Evolutionary conservation across 805 yeast genomes (phyloP), one percentile per base, ranked within the genome.

Genomic region (Schwanniomyces sp.): DNA sequence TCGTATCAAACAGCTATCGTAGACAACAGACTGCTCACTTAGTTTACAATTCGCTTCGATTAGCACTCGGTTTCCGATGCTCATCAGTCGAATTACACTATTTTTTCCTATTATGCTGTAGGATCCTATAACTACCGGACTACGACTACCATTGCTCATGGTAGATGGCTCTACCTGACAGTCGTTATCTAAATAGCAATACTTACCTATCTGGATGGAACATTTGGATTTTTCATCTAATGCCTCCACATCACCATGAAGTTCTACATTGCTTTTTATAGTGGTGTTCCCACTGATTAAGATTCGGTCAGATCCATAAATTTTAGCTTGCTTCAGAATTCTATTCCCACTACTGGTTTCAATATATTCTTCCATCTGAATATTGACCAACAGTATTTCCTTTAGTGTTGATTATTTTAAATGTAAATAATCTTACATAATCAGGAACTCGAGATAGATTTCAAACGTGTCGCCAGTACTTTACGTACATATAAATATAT

Each of bases 281-380:
- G 81, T 74, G 25, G 79, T 62, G 53, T 76, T 66, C 0, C 83
- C 84, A 11, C 69, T 66, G 17, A 82, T 70, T 27, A 70, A 58
- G 12, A 82, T 78, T 21, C 63, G 61, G 7, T 69, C 62, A 0
- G 81, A 61, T 2, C 79, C 80, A 2, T 57, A 57, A 39, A 81
- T 70, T n/a, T 47, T 39, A 2, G 84, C 78, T 2, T 56, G 49
- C 44, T 64, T 66, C 40, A 81, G 74, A 28, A 82, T 76, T 34
- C 81, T 63, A 54, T 78, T 80, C 1, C 83, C 82, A 2, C 78
- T 68, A 3, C 70, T 55, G 0, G 86, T 81, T 49, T 79, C 82
- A 4, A 77, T 63, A 78, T 78, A 78, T 14, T 49, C 56, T n/a
- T 27, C 12, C 51, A 51, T 46, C 17, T 32, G 11, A n/a, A 10